A percentile compares a stretch with the other conserved stretches of the same genome.
Evolutionary conservation across 345 rosid species (phyloP).

Genomic region (Populus ilicifolia): DNA sequence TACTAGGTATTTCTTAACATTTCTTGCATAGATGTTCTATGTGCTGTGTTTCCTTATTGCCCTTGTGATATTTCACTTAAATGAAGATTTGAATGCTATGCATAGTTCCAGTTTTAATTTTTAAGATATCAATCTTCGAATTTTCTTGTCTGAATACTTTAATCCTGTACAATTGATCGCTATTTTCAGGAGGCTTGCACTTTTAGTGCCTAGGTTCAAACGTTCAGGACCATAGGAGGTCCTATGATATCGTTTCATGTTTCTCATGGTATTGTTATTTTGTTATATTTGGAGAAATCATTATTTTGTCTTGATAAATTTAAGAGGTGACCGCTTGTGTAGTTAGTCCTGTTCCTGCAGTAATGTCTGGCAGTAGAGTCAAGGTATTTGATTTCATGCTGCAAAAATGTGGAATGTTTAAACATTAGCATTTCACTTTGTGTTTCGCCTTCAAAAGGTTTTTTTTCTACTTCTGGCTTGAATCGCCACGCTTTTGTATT

Average conservation of each 20-base stretch:
- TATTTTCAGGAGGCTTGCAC: neutral
- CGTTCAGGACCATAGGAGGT: neutral
- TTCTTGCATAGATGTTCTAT: neutral
- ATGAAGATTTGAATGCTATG: neutral
- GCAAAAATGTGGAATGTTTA: constrained; percentile 1
- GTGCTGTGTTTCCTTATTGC: neutral
- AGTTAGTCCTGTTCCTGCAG: neutral
- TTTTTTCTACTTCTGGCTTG: neutral
- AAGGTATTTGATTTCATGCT: neutral
- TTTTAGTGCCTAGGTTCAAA: neutral
- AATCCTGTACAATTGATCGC: neutral
- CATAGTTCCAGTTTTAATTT: neutral
- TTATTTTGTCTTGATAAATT: neutral
- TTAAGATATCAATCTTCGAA: neutral
- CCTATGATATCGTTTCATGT: neutral
- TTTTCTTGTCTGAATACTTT: neutral
- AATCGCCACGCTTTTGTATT: neutral
- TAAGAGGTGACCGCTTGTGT: neutral
- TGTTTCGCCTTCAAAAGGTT: neutral
- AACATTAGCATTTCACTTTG: neutral
- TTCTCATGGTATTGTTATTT: neutral
- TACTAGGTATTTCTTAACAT: neutral
- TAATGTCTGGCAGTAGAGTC: neutral
- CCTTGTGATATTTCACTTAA: neutral
- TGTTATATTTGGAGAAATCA: neutral